A percentile compares a stretch with the other conserved stretches of the same genome.
phyloP scores from a whole-genome alignment of 192 early-diverging fungal species.

The Dimargaris xerosporica region DNA sequence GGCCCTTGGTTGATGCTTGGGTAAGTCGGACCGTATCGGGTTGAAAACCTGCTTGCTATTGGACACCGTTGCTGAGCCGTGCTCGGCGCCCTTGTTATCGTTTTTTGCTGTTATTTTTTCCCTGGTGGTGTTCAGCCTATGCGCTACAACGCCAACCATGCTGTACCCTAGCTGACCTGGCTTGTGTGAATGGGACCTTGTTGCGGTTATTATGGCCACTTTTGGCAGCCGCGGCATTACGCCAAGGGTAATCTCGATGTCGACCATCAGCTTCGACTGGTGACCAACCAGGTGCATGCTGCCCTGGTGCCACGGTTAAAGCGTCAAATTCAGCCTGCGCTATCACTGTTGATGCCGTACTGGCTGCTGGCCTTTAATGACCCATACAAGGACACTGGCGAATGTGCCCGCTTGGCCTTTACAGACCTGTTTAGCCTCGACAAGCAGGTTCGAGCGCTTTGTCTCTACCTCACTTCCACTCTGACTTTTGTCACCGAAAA shows the following conservation, averaged over 20 bases:
- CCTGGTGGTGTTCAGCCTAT: not conserved
- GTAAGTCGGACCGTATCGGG: not conserved
- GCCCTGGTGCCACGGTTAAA: not conserved
- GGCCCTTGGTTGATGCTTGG: not conserved
- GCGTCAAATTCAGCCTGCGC: not conserved
- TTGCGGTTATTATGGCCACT: not conserved
- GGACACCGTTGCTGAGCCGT: not conserved
- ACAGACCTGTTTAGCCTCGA: not conserved
- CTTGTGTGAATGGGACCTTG: not conserved
- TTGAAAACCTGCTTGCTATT: too few relatives aligned
- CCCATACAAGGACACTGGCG: not conserved
- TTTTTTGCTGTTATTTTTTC: not conserved
- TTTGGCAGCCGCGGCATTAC: not conserved
- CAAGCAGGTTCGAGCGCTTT: not conserved
- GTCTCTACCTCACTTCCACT: not conserved
- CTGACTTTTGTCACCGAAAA: not conserved
- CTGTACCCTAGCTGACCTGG: not conserved
- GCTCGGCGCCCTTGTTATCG: not conserved
- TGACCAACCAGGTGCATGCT: slow-evolving; percentile 10
- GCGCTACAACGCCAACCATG: not conserved
- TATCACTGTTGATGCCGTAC: not conserved
- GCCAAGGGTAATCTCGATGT: not conserved
- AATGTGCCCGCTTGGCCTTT: not conserved
- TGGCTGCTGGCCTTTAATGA: slow-evolving; percentile 5
- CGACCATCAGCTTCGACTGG: not conserved